Conservation (phyloP, 345 rosid species). For the Brassica juncea region DNA sequence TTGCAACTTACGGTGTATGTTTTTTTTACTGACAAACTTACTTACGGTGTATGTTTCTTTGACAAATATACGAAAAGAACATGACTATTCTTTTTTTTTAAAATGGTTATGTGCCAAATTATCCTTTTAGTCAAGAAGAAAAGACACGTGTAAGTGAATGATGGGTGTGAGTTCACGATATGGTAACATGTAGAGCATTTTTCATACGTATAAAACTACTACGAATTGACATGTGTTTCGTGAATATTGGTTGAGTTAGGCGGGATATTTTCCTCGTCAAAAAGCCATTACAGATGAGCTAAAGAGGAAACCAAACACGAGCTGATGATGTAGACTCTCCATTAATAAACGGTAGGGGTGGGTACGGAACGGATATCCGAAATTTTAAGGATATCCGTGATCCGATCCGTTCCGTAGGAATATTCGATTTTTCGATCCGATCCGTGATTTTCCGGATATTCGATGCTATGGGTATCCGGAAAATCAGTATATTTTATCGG, state of each 20-base stretch:
- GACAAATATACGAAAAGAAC: neutral
- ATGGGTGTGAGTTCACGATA: slow-evolving; percentile 13
- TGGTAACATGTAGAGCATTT: slow-evolving; percentile 26
- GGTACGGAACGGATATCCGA: too few species aligned
- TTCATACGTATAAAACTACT: slow-evolving; percentile 20
- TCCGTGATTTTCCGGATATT: too few species aligned
- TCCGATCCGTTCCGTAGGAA: too few species aligned
- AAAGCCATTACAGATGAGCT: slow-evolving; percentile 13
- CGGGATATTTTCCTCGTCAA: slow-evolving; percentile 28
- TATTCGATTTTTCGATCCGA: too few species aligned
- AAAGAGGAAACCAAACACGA: slow-evolving; percentile 18
- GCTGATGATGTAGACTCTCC: slow-evolving; percentile 1
- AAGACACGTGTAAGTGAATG: slow-evolving; percentile 29
- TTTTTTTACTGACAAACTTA: neutral
- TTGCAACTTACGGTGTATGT: neutral
- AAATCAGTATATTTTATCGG: too few species aligned
- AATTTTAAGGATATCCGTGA: too few species aligned
- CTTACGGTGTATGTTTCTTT: neutral
- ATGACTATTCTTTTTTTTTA: neutral
- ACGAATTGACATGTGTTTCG: slow-evolving; percentile 13
- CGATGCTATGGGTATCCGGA: too few species aligned
- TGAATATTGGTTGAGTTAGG: slow-evolving; percentile 33
- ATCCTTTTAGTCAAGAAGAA: neutral
- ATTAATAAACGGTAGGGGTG: too few species aligned
- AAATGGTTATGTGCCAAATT: slow-evolving; percentile 31